Conservation (phyloP, 2,329 filamentous ascomycete genomes). For the Bipolaris sorokiniana region DNA sequence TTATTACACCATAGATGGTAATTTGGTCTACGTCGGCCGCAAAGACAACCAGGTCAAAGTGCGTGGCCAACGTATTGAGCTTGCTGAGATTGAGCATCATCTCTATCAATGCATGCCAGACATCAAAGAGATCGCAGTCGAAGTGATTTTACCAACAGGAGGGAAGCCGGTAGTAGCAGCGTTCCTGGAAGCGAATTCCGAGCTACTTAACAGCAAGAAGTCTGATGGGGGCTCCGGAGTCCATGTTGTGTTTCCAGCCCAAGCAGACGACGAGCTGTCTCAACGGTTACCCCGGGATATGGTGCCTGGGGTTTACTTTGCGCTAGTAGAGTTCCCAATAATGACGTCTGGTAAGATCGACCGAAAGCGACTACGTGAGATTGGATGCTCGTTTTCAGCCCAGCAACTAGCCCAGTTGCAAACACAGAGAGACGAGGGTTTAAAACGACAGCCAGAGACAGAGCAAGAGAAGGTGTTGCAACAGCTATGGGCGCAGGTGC, state of each 20-base stretch:
- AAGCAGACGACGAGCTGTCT: not conserved
- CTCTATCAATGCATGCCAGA: not conserved
- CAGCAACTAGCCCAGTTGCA: constrained; percentile 7
- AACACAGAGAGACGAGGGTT: not conserved
- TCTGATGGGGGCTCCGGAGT: not conserved
- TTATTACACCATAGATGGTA: constrained; percentile 22
- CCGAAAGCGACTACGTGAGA: constrained; percentile 21
- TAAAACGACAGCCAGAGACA: constrained; percentile 1
- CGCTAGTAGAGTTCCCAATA: constrained; percentile 37
- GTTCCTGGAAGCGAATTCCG: not conserved
- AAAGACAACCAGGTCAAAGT: constrained; percentile 35
- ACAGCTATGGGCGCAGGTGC: constrained; percentile 9
- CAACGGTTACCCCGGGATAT: constrained; percentile 1
- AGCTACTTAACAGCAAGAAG: not conserved
- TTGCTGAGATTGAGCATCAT: constrained; percentile 22
- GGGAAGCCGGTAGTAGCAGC: not conserved
- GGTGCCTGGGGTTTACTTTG: constrained; percentile 6
- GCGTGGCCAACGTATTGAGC: constrained; percentile 33
- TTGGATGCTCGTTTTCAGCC: constrained; percentile 4
- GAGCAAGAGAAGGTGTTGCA: constrained; percentile 9
- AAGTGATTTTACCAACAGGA: not conserved
- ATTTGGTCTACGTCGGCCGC: constrained; percentile 21
- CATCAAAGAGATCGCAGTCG: not conserved
- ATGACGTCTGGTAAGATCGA: constrained; percentile 54
- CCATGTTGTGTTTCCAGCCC: not conserved